phyloP scores from a whole-genome alignment of 2,329 filamentous ascomycete species.

The Epichloe hybrida region DNA sequence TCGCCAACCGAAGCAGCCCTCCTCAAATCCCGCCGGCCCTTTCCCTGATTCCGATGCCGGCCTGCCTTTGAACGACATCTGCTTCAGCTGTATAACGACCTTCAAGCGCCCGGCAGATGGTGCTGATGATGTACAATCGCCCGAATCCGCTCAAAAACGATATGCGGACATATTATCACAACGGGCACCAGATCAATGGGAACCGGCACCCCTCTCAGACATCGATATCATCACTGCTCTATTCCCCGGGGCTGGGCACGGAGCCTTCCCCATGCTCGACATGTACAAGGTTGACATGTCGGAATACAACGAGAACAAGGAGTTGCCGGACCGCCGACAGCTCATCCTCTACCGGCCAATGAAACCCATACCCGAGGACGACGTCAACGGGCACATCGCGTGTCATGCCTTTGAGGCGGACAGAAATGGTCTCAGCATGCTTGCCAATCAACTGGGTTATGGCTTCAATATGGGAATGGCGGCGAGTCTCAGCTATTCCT shows the following conservation, averaged over 20 bases:
- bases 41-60: constrained; percentile 27
- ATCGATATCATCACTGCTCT: constrained; percentile 25
- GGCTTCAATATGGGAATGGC: constrained; percentile 27
- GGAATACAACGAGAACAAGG: constrained; percentile 27
- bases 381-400: constrained; percentile 31
- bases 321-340: constrained; percentile 32
- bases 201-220: constrained; percentile 31
- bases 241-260: constrained; percentile 24
- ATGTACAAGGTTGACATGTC: constrained; percentile 43
- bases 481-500: constrained; percentile 36
- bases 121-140: constrained; percentile 25
- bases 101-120: constrained; percentile 31
- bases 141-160: constrained; percentile 25
- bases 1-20: constrained; percentile 30
- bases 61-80: constrained; percentile 26
- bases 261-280: constrained; percentile 35
- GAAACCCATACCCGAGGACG: constrained; percentile 25
- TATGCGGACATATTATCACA: constrained; percentile 27
- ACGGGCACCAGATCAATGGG: constrained; percentile 28
- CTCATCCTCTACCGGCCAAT: constrained; percentile 36
- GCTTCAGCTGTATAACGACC: constrained; percentile 38
- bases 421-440: constrained; percentile 40
- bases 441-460: constrained; percentile 34
- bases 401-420: constrained; percentile 39
- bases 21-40: constrained; percentile 19